These are phyloP conservation scores for Physcomitrellopsis africana DNA, from an alignment of 225 moss, liverwort and hornwort genomes.

Conservation along the genomic window DNA sequence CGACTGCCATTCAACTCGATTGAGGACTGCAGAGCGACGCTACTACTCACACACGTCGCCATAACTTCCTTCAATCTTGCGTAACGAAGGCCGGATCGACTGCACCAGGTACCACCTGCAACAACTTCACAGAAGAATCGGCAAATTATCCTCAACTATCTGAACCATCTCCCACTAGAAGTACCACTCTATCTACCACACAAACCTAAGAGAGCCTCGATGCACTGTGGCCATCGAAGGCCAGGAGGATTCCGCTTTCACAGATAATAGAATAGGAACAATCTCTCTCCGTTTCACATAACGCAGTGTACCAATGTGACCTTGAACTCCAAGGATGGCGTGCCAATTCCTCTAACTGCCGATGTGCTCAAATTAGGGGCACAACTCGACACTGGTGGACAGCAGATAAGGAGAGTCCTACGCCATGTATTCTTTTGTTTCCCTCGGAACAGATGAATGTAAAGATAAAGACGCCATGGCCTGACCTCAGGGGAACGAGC, in stretches of 20 bases:
- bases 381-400: constrained; percentile 12
- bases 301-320: not conserved
- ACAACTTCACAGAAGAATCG: not conserved
- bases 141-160: not conserved
- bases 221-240: not conserved
- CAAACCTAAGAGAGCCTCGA: not conserved
- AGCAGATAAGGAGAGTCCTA: constrained; percentile 11
- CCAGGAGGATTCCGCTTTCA: not conserved
- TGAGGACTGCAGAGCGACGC: constrained; percentile 16
- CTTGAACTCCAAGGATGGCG: not conserved
- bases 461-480: not conserved
- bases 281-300: not conserved
- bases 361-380: constrained; percentile 11
- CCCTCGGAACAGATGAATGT: constrained; percentile 17
- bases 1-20: constrained; percentile 18
- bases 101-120: not conserved
- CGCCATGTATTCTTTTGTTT: constrained; percentile 31
- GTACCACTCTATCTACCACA: constrained; percentile 9
- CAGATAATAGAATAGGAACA: not conserved
- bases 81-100: not conserved
- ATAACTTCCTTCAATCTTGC: constrained; percentile 10
- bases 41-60: constrained; percentile 39
- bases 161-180: not conserved
- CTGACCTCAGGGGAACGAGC: not conserved
- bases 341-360: not conserved